phyloP scores from a whole-genome alignment of 345 rosid species.

The Melaleuca alternifolia region DNA sequence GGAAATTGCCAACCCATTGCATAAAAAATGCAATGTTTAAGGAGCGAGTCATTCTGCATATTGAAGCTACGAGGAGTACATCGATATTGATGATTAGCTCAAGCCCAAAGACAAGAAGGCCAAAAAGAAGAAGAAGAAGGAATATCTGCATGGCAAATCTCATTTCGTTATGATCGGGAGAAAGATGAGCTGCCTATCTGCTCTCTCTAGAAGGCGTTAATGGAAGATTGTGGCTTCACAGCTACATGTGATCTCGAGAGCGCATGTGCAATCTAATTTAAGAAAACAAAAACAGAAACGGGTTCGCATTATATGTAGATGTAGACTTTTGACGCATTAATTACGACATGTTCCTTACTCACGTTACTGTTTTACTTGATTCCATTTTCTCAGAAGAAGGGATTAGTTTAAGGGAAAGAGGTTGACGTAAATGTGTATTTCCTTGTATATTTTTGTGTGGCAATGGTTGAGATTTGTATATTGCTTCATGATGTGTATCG shows the following conservation, averaged over 20 bases:
- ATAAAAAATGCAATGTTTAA: neutral
- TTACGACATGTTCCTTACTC: neutral
- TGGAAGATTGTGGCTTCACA: neutral
- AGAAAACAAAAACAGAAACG: neutral
- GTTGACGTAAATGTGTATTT: no score
- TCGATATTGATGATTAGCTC: neutral
- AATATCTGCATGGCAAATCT: neutral
- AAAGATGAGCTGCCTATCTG: neutral
- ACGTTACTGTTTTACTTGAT: neutral
- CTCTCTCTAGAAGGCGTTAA: neutral
- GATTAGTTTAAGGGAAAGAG: neutral
- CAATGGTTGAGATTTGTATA: neutral
- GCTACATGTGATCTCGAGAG: neutral
- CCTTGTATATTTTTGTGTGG: neutral
- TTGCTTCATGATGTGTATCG: neutral
- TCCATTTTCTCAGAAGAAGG: neutral
- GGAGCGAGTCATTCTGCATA: neutral
- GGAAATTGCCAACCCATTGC: neutral
- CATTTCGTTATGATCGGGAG: neutral
- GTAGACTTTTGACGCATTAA: neutral
- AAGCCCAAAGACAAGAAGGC: neutral
- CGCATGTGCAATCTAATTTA: neutral
- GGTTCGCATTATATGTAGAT: neutral
- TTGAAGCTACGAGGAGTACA: neutral
- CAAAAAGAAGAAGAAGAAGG: neutral